Evolutionary conservation across 2,329 filamentous ascomycete genomes (phyloP).

Genomic region (Tolypocladium cylindrosporum): DNA sequence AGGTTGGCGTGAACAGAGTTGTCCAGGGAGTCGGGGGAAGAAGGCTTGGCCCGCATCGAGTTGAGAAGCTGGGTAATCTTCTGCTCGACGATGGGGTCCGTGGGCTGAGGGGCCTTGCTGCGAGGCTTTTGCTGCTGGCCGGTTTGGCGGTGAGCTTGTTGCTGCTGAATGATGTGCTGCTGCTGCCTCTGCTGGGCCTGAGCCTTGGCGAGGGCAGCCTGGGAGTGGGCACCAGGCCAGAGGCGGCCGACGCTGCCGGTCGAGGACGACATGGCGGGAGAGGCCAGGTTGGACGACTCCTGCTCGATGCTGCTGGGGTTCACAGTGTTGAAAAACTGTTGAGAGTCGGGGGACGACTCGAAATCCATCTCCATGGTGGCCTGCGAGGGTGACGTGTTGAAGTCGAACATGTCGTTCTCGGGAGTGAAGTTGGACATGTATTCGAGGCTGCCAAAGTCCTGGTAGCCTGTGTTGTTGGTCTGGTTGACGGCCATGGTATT

Average conservation of each 20-base stretch:
- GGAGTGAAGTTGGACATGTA: constrained; percentile 47
- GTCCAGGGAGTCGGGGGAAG: constrained; percentile 33
- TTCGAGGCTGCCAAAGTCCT: constrained; percentile 37
- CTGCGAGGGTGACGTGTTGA: constrained; percentile 57
- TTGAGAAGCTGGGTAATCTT: constrained; percentile 89
- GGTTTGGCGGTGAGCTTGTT: constrained; percentile 38
- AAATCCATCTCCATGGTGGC: constrained; percentile 53
- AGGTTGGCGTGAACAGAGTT: constrained; percentile 53
- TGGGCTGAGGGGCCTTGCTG: constrained; percentile 38
- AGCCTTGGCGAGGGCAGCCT: constrained; percentile 69
- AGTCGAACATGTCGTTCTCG: constrained; percentile 60
- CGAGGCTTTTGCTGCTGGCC: constrained; percentile 35
- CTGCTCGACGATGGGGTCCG: constrained; percentile 72
- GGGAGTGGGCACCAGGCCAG: constrained; percentile 90
- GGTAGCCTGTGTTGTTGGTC: constrained; percentile 43
- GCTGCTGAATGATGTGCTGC: constrained; percentile 28
- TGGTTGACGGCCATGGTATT: constrained; percentile 72
- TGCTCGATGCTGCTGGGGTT: constrained; percentile 69
- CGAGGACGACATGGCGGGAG: constrained; percentile 38
- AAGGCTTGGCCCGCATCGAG: constrained; percentile 74
- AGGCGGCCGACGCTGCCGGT: constrained; percentile 58
- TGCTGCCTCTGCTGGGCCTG: constrained; percentile 59
- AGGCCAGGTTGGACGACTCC: constrained; percentile 29
- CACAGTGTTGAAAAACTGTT: constrained; percentile 57
- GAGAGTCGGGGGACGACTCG: constrained; percentile 35